These are phyloP conservation scores for Dendrobium huoshanense DNA, from an alignment of 106 monocot species.

Conservation along the genomic window DNA sequence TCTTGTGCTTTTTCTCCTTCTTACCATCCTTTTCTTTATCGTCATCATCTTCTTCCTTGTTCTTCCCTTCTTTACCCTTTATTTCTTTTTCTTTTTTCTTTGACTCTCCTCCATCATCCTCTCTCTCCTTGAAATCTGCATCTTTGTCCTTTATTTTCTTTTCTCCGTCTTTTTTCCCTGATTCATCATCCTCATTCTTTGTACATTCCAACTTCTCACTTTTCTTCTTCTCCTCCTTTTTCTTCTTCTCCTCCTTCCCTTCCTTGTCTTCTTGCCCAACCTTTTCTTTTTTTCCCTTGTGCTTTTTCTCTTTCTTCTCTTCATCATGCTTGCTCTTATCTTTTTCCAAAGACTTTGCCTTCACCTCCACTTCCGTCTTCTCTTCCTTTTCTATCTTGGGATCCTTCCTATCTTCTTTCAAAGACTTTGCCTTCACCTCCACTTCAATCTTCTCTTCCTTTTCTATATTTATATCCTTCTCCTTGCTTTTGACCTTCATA, in stretches of 20 bases:
- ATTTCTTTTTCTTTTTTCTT: background rate
- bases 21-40: background rate
- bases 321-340: background rate
- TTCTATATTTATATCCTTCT: background rate
- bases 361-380: slow-evolving; percentile 3
- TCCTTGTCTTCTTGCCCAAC: background rate
- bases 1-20: background rate
- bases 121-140: background rate
- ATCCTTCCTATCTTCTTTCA: background rate
- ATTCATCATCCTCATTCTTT: background rate
- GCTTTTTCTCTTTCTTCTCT: slow-evolving; percentile 1
- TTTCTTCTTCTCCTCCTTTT: background rate
- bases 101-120: background rate
- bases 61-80: background rate
- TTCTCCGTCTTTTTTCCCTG: background rate
- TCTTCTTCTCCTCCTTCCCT: background rate
- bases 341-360: background rate
- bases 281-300: background rate
- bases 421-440: slow-evolving; percentile 5
- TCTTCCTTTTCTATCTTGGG: background rate
- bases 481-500: slow-evolving; percentile 8
- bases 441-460: slow-evolving; percentile 4
- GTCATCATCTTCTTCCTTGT: background rate
- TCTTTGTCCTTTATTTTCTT: slow-evolving; percentile 8
- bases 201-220: background rate